Percentiles rank a stretch among this genome's conserved stretches.
phyloP scores from a whole-genome alignment of 371 early-diverging fungal genomes.

The Rhizopus delemar region DNA sequence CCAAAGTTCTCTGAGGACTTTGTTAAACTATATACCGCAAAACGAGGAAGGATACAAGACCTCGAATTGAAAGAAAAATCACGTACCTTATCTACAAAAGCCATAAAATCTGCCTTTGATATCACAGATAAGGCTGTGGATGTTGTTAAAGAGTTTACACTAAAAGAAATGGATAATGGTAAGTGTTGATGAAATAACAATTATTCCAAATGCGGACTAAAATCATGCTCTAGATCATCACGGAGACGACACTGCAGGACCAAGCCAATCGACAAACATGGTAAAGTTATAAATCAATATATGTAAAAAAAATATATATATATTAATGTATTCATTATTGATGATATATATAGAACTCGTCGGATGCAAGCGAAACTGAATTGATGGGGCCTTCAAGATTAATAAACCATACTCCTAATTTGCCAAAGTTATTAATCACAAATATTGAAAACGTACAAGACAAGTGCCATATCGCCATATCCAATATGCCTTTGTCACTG shows the following conservation, averaged over 20 bases:
- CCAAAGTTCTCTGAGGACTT: slow-evolving; percentile 10
- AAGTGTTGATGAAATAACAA: slow-evolving; percentile 7
- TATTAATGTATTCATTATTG: slow-evolving; percentile 15
- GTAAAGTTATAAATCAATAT: slow-evolving; percentile 11
- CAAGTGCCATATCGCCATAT: slow-evolving; percentile 10
- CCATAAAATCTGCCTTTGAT: slow-evolving; percentile 10
- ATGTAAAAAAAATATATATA: slow-evolving; percentile 10
- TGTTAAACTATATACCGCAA: slow-evolving; percentile 15
- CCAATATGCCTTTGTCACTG: slow-evolving; percentile 10
- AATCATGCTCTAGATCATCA: slow-evolving; percentile 1
- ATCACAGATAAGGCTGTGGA: slow-evolving; percentile 15
- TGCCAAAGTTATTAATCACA: slow-evolving; percentile 12
- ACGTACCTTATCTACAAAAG: slow-evolving; percentile 6
- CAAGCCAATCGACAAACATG: slow-evolving; percentile 3
- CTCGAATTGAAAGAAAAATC: slow-evolving; percentile 1
- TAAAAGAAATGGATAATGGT: slow-evolving; percentile 9
- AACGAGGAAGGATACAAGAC: slow-evolving; percentile 11
- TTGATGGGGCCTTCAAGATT: slow-evolving; percentile 18
- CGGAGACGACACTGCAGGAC: slow-evolving; percentile 3
- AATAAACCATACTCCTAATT: slow-evolving; percentile 12
- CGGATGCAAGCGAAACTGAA: slow-evolving; percentile 8
- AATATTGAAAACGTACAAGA: slow-evolving; percentile 12
- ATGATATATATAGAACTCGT: slow-evolving; percentile 19
- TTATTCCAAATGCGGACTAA: slow-evolving; percentile 7
- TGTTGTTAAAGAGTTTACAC: slow-evolving; percentile 13